Conservation (phyloP, 306 rosid species). For the Sechiopsis laciniata region DNA sequence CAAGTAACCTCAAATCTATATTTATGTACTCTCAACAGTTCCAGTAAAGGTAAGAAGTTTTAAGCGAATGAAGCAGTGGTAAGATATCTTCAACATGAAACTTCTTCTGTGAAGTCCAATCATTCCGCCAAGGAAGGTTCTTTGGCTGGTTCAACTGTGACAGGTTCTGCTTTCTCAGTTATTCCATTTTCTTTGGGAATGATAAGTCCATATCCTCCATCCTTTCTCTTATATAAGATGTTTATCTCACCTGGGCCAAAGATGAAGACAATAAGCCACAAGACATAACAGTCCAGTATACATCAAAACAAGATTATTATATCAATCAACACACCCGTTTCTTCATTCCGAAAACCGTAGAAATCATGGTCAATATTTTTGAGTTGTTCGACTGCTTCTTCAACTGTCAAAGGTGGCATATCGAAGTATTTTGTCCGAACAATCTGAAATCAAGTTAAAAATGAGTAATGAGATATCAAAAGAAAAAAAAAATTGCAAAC, state of each 20-base stretch:
- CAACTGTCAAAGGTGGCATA: constrained; percentile 89
- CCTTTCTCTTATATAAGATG: constrained; percentile 72
- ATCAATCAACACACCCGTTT: constrained; percentile 52
- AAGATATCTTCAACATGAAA: constrained; percentile 9
- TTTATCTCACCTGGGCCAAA: constrained; percentile 64
- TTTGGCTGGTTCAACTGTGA: constrained; percentile 35
- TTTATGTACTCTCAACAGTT: constrained; percentile 7
- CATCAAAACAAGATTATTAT: not conserved
- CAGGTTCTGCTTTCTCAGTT: constrained; percentile 40
- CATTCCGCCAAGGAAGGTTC: constrained; percentile 56
- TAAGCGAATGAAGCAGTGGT: no score
- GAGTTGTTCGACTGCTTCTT: constrained; percentile 83
- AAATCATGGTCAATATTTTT: constrained; percentile 83
- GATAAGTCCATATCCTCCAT: constrained; percentile 83
- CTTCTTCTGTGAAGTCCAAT: constrained; percentile 22
- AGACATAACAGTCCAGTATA: constrained; percentile 11
- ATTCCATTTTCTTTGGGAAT: constrained; percentile 60
- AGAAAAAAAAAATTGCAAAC: no score
- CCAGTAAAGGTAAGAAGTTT: not conserved
- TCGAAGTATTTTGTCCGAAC: constrained; percentile 85
- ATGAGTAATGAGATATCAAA: not conserved
- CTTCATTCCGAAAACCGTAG: constrained; percentile 87
- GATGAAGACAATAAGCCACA: constrained; percentile 15
- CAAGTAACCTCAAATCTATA: not conserved
- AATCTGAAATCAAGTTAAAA: constrained; percentile 41